Base-by-base conservation (phyloP, 1,284 basidiomycete genomes). In the Cystobasidiaceae sp. region DNA sequence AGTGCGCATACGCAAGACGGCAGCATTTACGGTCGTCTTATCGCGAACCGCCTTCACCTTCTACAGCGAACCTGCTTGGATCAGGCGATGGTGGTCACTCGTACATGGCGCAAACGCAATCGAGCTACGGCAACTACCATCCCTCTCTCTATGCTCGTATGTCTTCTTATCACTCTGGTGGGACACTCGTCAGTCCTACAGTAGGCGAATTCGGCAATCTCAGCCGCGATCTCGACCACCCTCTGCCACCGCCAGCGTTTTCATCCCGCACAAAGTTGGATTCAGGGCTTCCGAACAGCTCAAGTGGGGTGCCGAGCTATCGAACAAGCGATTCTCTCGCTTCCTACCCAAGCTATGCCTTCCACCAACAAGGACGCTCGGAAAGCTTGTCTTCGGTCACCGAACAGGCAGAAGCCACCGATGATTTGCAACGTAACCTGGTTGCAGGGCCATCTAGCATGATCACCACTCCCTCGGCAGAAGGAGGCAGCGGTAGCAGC, bases 1-100 rank as follows among this genome's bases (percentile, higher is more conserved):
- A 33, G 15, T 68, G 67, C 60, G 32, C 21, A 1, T 62, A 54
- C 34, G 43, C 55, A 2, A 60, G 67, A 1, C 48, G 48, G 4
- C 45, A 55, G 30, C 50, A 55, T 19, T 23, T 15, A 7, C 49
- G 39, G 15, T 32, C 32, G 27, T 28, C 49, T n/a, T 63, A 49
- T n/a, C 25, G 51, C 37, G 34, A 41, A 49, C 34, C 46, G 15
- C 34, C 59, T 21, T 33, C 43, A 32, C 43, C 57, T 33, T 30
- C 39, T 33, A 48, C 57, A 11, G 9, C 51, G 21, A 55, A 59
- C 34, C 57, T 45, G 2, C 45, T 61, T 21, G 37, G 50, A 19
- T 21, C 46, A n/a, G 23, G 21, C 3, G 30, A 17, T 17, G 7
- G 34, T 9, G 41, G 41, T 5, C 55, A 28, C 13, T 8, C 45